Evolutionary conservation across 805 yeast species (phyloP).

Genomic region (Ogataea neopini): DNA sequence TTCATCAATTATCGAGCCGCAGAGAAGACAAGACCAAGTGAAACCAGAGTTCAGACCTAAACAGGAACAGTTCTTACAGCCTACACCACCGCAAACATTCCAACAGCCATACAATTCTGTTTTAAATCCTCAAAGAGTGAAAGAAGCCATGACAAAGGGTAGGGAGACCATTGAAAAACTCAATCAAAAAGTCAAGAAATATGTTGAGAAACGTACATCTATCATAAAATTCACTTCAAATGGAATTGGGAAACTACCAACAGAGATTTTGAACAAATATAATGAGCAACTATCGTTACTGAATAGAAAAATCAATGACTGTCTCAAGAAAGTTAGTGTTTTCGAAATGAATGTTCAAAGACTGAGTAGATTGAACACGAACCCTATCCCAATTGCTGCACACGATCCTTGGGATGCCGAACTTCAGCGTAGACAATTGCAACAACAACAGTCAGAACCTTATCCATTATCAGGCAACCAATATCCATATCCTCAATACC

Average conservation of each 20-base stretch:
- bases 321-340: neutral
- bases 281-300: constrained; percentile 10
- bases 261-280: constrained; percentile 5
- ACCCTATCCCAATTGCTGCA: neutral
- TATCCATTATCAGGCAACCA: neutral
- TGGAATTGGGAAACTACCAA: constrained; percentile 15
- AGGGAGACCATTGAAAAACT: constrained; percentile 8
- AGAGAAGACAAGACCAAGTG: neutral
- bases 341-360: neutral
- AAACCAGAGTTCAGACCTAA: neutral
- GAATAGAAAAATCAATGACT: constrained; percentile 11
- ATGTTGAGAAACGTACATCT: constrained; percentile 14
- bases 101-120: neutral
- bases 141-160: constrained; percentile 10
- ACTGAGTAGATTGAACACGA: constrained; percentile 1
- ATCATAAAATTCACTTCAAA: constrained; percentile 14
- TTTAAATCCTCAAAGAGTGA: constrained; percentile 7
- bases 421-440: neutral
- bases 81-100: neutral
- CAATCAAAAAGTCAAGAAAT: constrained; percentile 8
- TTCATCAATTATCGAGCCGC: constrained; percentile 10
- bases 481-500: neutral
- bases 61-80: neutral
- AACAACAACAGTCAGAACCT: neutral
- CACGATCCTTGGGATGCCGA: constrained; percentile 1